Evolutionary conservation across 495 filamentous ascomycete genomes (phyloP), one percentile per base, ranked within the genome.

Genomic region (Daldinia concentrica): DNA sequence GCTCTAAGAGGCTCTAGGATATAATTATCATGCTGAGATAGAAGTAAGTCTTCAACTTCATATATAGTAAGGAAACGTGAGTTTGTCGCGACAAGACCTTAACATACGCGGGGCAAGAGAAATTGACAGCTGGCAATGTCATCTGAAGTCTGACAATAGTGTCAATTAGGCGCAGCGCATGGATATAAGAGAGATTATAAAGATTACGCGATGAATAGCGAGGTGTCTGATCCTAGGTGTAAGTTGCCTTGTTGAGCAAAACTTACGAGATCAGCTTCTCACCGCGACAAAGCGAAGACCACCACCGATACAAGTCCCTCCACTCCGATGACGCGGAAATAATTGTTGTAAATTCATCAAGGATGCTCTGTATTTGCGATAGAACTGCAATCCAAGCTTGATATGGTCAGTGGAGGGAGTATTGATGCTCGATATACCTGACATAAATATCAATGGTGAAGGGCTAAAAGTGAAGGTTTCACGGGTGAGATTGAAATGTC

Each of bases 381-480:
- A 50, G 60, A 41, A 63, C 1, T n/a, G 56, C 3, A 11, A 37
- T 11, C 12, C 15, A 48, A 29, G 45, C 51, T 60, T 55, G 52
- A 66, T 56, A 37, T 17, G 22, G 11, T 4, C 6, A 37, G 15
- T 26, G 22, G 41, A 26, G 22, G 51, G 32, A 39, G 34, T 60
- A 72, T 68, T 62, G 67, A 72, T 56, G 61, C 54, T 61, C 27
- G 43, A 43, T 48, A 29, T 52, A 62, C 17, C 17, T n/a, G 58
- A 41, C 71, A 73, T 69, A 15, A 48, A 66, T 62, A 62, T 54
- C 41, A 43, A 52, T 54, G 60, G 48, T 39, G 72, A 74, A 69
- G 73, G 69, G 67, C 74, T 77, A 73, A 77, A 72, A 77, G 69
- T 66, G 64, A 63, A 77, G 69, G 73, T 77, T 75, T 74, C 73